These are phyloP conservation scores for Penicillium fuscoglaucum DNA, from an alignment of 2,329 filamentous ascomycete genomes.

Conservation along the genomic window DNA sequence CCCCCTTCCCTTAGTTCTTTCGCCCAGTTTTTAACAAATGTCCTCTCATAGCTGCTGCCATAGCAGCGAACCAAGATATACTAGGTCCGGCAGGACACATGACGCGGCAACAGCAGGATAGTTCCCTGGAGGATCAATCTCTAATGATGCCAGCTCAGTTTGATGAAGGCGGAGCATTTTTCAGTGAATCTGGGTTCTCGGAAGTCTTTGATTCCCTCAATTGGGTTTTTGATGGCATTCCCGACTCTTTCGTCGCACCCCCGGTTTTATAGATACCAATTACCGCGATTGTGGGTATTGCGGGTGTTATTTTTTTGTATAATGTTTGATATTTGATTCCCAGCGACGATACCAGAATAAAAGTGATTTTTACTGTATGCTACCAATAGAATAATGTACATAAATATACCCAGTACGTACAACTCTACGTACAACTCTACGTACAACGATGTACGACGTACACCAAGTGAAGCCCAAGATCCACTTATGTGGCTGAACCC, in stretches of 20 bases:
- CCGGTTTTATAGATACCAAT: slow-evolving; percentile 30
- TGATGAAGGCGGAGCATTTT: slow-evolving; percentile 39
- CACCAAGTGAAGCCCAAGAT: not conserved
- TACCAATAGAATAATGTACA: not conserved
- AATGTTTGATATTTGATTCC: slow-evolving; percentile 6
- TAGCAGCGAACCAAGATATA: slow-evolving; percentile 41
- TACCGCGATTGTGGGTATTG: not conserved
- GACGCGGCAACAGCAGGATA: slow-evolving; percentile 32
- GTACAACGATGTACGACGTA: not conserved
- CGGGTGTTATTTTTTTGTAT: slow-evolving; percentile 1
- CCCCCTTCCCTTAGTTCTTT: slow-evolving; percentile 13
- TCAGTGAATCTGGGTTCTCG: slow-evolving; percentile 55
- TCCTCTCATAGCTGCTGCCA: slow-evolving; percentile 19
- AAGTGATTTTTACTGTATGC: not conserved
- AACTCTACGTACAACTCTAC: not conserved
- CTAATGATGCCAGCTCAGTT: slow-evolving; percentile 39
- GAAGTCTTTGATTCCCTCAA: slow-evolving; percentile 85
- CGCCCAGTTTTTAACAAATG: slow-evolving; percentile 18
- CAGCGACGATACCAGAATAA: slow-evolving; percentile 18
- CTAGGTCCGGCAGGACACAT: slow-evolving; percentile 29
- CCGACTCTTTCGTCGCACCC: slow-evolving; percentile 59
- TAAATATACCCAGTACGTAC: not conserved
- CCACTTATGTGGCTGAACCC: slow-evolving; percentile 8
- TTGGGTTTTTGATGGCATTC: slow-evolving; percentile 84
- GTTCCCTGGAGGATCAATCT: slow-evolving; percentile 32